phyloP scores from a whole-genome alignment of 2,329 filamentous ascomycete species.

The Purpureocillium lavendulum region DNA sequence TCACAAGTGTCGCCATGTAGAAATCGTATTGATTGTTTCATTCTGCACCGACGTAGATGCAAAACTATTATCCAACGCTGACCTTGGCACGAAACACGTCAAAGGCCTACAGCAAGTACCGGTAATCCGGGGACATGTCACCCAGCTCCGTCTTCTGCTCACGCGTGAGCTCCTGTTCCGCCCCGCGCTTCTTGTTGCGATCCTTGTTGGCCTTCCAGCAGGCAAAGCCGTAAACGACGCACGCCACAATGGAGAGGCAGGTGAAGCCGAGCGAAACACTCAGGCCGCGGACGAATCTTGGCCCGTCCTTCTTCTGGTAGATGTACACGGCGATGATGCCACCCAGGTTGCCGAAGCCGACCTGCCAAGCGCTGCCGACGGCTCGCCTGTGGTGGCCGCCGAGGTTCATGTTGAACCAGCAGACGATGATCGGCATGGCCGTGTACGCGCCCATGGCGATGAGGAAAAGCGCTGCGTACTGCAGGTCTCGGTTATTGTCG shows the following conservation, averaged over 20 bases:
- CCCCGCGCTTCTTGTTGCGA: constrained; percentile 40
- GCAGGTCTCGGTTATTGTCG: constrained; percentile 55
- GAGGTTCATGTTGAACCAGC: constrained; percentile 77
- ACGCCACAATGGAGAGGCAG: constrained; percentile 55
- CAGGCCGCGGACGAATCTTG: constrained; percentile 64
- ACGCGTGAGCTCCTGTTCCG: constrained; percentile 38
- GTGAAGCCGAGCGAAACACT: constrained; percentile 69
- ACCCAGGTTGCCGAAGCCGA: constrained; percentile 72
- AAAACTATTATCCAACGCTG: too few species aligned
- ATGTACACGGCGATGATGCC: constrained; percentile 70
- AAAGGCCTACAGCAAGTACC: constrained; percentile 52
- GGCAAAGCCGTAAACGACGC: constrained; percentile 49
- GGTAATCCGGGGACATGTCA: constrained; percentile 50
- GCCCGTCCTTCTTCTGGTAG: constrained; percentile 59
- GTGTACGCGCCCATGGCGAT: constrained; percentile 73
- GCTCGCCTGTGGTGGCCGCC: constrained; percentile 63
- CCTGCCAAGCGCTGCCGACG: constrained; percentile 67
- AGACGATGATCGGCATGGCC: constrained; percentile 83
- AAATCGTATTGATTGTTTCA: too few species aligned
- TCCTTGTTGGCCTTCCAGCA: constrained; percentile 53
- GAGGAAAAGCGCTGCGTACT: constrained; percentile 78
- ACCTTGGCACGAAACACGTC: too few species aligned
- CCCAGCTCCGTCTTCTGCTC: constrained; percentile 54
- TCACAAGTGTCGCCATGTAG: too few species aligned
- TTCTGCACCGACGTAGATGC: too few species aligned